Conservation (phyloP, 1,284 basidiomycete genomes). For the Heterobasidion parviporum region DNA sequence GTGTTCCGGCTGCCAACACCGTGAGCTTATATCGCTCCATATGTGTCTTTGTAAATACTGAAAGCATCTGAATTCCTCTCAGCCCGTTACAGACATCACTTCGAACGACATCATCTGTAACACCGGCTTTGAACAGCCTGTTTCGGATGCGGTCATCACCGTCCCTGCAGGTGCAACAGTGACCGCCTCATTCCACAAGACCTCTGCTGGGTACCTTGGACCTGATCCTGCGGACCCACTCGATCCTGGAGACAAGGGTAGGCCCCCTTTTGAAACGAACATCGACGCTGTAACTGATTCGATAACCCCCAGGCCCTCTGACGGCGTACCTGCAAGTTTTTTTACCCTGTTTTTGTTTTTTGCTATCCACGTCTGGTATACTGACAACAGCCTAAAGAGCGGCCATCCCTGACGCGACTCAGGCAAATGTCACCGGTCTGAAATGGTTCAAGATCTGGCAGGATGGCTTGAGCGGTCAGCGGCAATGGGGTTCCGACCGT, state of each 20-base stretch:
- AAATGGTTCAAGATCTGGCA: conserved; percentile 45
- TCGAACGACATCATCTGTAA: conserved; percentile 33
- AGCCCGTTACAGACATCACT: conserved; percentile 22
- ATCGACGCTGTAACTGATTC: background rate
- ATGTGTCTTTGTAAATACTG: background rate
- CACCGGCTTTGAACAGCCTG: conserved; percentile 41
- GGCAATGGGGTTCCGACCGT: conserved; percentile 30
- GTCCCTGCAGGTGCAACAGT: conserved; percentile 37
- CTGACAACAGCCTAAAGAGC: background rate
- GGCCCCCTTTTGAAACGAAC: background rate
- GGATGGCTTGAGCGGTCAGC: conserved; percentile 25
- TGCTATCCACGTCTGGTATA: background rate
- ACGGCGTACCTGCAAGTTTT: conserved; percentile 4
- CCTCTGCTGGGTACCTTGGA: conserved; percentile 29
- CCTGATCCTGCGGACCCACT: conserved; percentile 35
- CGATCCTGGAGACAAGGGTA: conserved; percentile 35
- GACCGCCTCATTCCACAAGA: conserved; percentile 42
- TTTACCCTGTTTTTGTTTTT: background rate
- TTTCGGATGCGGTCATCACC: conserved; percentile 35
- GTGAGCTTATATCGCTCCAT: conserved; percentile 14
- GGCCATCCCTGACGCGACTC: conserved; percentile 11
- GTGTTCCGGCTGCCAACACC: conserved; percentile 27
- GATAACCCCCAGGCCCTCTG: background rate
- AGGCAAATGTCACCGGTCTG: conserved; percentile 37
- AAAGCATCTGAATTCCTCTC: background rate